phyloP scores from a whole-genome alignment of 1,284 basidiomycete genomes.

The Ustilago sp. region DNA sequence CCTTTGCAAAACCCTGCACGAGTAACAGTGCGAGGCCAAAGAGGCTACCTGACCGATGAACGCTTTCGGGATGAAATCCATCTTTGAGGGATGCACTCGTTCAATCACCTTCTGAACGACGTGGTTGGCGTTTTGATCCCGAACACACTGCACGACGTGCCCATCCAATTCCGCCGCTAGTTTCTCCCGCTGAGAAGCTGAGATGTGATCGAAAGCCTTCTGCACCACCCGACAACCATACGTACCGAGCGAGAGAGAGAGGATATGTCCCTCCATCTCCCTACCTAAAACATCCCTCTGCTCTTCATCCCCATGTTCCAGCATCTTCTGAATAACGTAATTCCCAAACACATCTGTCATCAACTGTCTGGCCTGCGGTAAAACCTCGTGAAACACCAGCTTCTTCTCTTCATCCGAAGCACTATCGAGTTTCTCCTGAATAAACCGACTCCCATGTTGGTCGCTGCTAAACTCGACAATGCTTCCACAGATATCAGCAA shows the following conservation, averaged over 20 bases:
- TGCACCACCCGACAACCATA: slow-evolving; percentile 82
- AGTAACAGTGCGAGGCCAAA: slow-evolving; percentile 89
- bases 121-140: slow-evolving; percentile 94
- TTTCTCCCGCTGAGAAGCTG: slow-evolving; percentile 32
- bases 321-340: slow-evolving; percentile 92
- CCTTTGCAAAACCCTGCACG: slow-evolving; percentile 93
- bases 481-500: slow-evolving; percentile 84
- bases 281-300: slow-evolving; percentile 77
- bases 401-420: slow-evolving; percentile 77
- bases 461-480: slow-evolving; percentile 93
- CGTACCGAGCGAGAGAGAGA: slow-evolving; percentile 87
- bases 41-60: slow-evolving; percentile 87
- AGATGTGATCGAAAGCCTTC: slow-evolving; percentile 74
- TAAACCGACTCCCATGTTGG: slow-evolving; percentile 83
- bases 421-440: slow-evolving; percentile 67
- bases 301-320: slow-evolving; percentile 84
- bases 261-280: slow-evolving; percentile 83
- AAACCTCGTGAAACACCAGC: slow-evolving; percentile 88
- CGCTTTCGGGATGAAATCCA: slow-evolving; percentile 78
- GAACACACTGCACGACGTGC: slow-evolving; percentile 86
- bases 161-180: slow-evolving; percentile 78
- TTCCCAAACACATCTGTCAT: slow-evolving; percentile 98
- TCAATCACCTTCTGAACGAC: slow-evolving; percentile 74
- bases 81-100: slow-evolving; percentile 76
- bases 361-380: slow-evolving; percentile 82